phyloP scores from a whole-genome alignment of 2,329 filamentous ascomycete species.

The Penicillium sp. region DNA sequence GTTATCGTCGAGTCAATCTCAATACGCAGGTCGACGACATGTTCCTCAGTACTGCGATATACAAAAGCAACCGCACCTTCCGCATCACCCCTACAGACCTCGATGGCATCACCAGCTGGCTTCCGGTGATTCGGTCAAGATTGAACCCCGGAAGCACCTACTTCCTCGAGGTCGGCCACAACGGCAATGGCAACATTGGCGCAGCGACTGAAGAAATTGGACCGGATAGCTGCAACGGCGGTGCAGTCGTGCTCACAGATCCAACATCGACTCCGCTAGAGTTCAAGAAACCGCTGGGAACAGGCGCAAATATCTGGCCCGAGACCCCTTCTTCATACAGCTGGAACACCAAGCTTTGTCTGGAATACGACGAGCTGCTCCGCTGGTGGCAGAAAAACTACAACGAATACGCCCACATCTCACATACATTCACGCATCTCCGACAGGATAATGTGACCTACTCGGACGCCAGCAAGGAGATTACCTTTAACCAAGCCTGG shows the following conservation, averaged over 20 bases:
- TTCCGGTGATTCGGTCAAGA: constrained; percentile 48
- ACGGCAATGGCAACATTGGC: constrained; percentile 60
- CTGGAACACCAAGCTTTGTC: constrained; percentile 56
- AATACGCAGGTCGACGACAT: constrained; percentile 67
- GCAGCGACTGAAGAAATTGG: constrained; percentile 32
- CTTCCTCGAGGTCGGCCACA: constrained; percentile 61
- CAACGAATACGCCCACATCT: constrained; percentile 62
- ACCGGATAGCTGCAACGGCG: constrained; percentile 34
- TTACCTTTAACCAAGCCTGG: constrained; percentile 66
- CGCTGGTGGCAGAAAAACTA: constrained; percentile 58
- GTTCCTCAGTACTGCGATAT: constrained; percentile 59
- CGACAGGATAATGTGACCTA: constrained; percentile 66
- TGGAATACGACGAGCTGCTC: constrained; percentile 55
- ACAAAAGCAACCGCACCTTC: constrained; percentile 56
- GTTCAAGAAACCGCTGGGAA: constrained; percentile 57
- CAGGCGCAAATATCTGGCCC: constrained; percentile 57
- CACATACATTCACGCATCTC: constrained; percentile 66
- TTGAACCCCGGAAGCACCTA: constrained; percentile 58
- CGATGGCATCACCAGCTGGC: constrained; percentile 50
- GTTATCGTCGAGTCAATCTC: constrained; percentile 60
- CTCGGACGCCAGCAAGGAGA: constrained; percentile 61
- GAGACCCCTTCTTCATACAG: constrained; percentile 48
- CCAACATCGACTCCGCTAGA: constrained; percentile 54
- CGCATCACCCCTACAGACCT: constrained; percentile 56
- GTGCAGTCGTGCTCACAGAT: constrained; percentile 52